Evolutionary conservation across 306 rosid genomes (phyloP).

Genomic region (Glycine tomentella): DNA sequence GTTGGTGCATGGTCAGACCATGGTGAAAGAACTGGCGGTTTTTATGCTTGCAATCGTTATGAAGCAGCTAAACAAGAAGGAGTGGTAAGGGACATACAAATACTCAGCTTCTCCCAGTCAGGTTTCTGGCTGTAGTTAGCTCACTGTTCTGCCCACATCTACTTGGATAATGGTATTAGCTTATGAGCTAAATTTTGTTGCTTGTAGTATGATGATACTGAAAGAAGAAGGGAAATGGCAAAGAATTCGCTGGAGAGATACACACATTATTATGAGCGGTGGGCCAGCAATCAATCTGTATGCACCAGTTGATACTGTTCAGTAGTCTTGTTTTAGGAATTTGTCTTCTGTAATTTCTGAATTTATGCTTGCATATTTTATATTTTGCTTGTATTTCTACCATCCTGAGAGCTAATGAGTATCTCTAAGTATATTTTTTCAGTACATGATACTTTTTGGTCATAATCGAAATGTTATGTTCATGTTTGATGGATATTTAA

Average conservation of each 20-base stretch:
- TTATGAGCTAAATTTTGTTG: conserved; percentile 42
- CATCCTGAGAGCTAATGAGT: conserved; percentile 23
- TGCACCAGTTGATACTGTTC: conserved; percentile 39
- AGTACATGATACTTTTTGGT: conserved; percentile 1
- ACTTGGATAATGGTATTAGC: conserved; percentile 29
- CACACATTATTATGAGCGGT: conserved; percentile 97
- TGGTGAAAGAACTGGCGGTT: conserved; percentile 74
- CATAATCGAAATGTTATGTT: conserved; percentile 27
- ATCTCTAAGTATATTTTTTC: conserved; percentile 8
- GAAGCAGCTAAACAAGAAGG: conserved; percentile 72
- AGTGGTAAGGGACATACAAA: conserved; percentile 55
- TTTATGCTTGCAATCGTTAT: conserved; percentile 77
- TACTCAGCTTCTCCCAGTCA: conserved; percentile 26
- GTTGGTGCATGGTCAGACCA: conserved; percentile 76
- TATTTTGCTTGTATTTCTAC: conserved; percentile 9
- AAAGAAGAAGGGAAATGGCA: conserved; percentile 97
- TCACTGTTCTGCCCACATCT: conserved; percentile 26
- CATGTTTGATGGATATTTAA: neutral
- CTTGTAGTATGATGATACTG: conserved; percentile 72
- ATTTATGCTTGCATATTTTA: conserved; percentile 14
- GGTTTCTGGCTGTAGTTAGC: conserved; percentile 29
- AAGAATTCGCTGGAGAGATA: conserved; percentile 97
- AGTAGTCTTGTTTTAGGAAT: conserved; percentile 27
- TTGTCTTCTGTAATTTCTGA: conserved; percentile 38
- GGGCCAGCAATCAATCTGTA: conserved; percentile 99